Evolutionary conservation across 305 asterid species (phyloP), one percentile per base, ranked within the genome.

Genomic region (Fraxinus dipetala): DNA sequence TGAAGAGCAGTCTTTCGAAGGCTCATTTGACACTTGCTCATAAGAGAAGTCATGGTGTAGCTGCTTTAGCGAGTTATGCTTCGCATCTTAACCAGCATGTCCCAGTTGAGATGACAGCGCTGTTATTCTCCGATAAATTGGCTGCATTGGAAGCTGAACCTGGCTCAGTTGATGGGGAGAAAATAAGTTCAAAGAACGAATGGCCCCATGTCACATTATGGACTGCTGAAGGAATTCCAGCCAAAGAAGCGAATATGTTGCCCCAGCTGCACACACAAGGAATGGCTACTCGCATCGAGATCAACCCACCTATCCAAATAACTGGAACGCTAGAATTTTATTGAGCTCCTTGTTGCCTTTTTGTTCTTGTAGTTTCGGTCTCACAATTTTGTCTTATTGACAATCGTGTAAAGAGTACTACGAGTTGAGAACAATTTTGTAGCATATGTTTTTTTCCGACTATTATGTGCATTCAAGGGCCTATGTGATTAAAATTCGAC

Each of bases 1-100:
- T 94, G 85, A 91, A 88, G 89, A 90, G 82, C 90, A 85, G 85
- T 79, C 87, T 92, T 74, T 84, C 85, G 10, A 89, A 84, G 83
- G 95, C 97, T 77, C 99, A 96, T 79, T 54, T 96, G 80, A 96
- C 98, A 48, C 97, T 96, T 30, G 99, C 99, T 76, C 99, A 94
- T 79, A 96, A 96, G 89, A 89, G 94, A 78, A 93, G 97, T 73
- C 99, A 96, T 8, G 98, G 98, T 11, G 92, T 94, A 40, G 75
- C 97, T 18, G 97, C 98, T 74, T 92, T 96, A 16, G 98, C 97
- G 70, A 86, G 85, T 67, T 96, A 90, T 36, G 98, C 92, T 20
- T 84, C 88, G 5, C 82, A 92, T 83, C 85, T 93, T 84, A 72
- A 92, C 87, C 92, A 86, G 48, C 85, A 87, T 34, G 98, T 92